Evolutionary conservation across 768 basidiomycete species (phyloP), one percentile per base, ranked within the genome.

Genomic region (Lactifluus piperatus): DNA sequence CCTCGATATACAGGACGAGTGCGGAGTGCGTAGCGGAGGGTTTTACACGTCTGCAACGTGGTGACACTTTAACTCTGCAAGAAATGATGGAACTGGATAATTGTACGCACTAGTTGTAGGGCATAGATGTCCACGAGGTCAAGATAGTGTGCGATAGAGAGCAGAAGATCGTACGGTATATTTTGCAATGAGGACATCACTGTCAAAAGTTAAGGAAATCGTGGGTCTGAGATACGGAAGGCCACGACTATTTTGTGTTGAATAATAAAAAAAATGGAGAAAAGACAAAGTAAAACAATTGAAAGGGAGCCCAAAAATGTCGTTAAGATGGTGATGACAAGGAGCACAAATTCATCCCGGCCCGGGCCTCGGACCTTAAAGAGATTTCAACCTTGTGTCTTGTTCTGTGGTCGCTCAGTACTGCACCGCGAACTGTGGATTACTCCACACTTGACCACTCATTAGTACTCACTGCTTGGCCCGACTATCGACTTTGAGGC

Each of bases 1-100:
- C 81, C 77, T 45, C 83, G 80, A 69, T 84, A 87, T 4, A 88
- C 83, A 2, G 85, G 81, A 22, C 85, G 79, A 2, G 85, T 86
- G 10, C 76, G 80, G 5, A 82, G 77, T 59, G 84, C 84, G 30
- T 78, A 75, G 46, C 80, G 77, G 7, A 88, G 72, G 6, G 81
- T 74, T 72, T 78, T 81, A 69, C 81, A 85, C 1, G 84, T 81
- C 86, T 88, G 64, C 44, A 29, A 52, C 6, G 43, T 7, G 37
- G 37, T 39, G 16, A 51, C 24, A 10, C 47, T 11, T 46, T 22
- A 39, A 13, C 3, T 29, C 18, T 22, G 43, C 20, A 16, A 11
- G 13, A 47, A 20, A 30, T 1, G 5, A 27, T 1, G 24, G n/a
- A 34, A 52, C 13, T 26, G 22, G 9, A 20, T 5, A 43, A 11